A percentile compares a stretch with the other conserved stretches of the same genome.
These are phyloP conservation scores for Fusarium sp. DNA, from an alignment of 2,329 filamentous ascomycete genomes.

Conservation along the genomic window DNA sequence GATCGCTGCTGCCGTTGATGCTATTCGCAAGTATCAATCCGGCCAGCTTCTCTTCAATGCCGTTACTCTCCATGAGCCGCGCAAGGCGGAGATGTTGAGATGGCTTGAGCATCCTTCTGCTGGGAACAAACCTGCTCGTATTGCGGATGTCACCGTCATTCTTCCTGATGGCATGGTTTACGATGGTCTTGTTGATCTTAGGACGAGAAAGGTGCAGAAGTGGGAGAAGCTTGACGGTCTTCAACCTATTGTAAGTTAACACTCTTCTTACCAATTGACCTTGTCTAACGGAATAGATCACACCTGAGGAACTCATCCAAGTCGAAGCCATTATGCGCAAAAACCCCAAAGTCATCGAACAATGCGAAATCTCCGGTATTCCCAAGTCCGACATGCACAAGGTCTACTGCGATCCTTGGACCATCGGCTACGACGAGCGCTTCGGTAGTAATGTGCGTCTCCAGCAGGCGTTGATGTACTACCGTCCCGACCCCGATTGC, in stretches of 20 bases:
- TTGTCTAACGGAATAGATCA: slow-evolving; percentile 67
- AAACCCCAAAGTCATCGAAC: slow-evolving; percentile 89
- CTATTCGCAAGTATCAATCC: slow-evolving; percentile 74
- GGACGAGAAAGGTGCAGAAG: slow-evolving; percentile 71
- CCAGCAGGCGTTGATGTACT: slow-evolving; percentile 97
- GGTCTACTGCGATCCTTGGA: slow-evolving; percentile 96
- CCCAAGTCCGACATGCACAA: slow-evolving; percentile 89
- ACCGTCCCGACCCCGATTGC: slow-evolving; percentile 85
- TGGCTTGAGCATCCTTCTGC: slow-evolving; percentile 77
- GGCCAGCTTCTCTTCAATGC: slow-evolving; percentile 85
- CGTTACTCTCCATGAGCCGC: slow-evolving; percentile 84
- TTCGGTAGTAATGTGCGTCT: slow-evolving; percentile 82
- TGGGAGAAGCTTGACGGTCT: slow-evolving; percentile 82
- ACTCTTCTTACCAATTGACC: too few relatives aligned
- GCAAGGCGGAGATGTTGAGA: slow-evolving; percentile 83
- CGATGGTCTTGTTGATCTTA: slow-evolving; percentile 83
- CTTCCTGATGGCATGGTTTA: slow-evolving; percentile 81
- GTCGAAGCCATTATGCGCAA: slow-evolving; percentile 81
- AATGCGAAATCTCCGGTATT: slow-evolving; percentile 86
- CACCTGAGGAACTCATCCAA: slow-evolving; percentile 86
- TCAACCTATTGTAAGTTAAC: slow-evolving; percentile 76
- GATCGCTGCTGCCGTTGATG: slow-evolving; percentile 69
- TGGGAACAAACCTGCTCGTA: slow-evolving; percentile 71
- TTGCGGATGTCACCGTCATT: slow-evolving; percentile 87
- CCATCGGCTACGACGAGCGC: slow-evolving; percentile 92